Evolutionary conservation across 1,139 yeast species (phyloP), one percentile per base, ranked within the genome.

Genomic region (Magnusiomyces sp.): DNA sequence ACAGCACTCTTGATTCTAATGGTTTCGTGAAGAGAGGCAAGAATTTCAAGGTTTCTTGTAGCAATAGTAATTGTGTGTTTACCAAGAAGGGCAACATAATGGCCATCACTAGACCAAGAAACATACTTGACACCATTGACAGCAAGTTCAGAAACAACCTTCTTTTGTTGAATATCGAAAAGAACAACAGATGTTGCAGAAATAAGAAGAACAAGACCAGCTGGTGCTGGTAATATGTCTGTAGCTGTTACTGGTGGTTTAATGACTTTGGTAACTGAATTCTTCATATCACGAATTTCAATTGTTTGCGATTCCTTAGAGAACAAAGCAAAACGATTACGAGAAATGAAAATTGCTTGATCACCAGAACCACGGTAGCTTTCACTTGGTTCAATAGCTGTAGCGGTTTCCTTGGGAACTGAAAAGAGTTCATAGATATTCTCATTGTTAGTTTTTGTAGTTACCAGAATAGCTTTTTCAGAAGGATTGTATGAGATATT

Each of bases 1-100:
- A 95, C 89, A 46, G 97, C 97, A 71, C 95, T 83, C 73, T 94
- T 94, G 62, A 94, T 88, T 68, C 98, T 78, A 59, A 94, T 92
- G 4, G 98, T 92, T 71, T 94, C 99, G 65, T 90, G 97, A 79
- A 90, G 77, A 4, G 95, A 82, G 49, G 92, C 83, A 42, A 89
- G 75, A 56, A 82, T 71, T 64, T 88, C 89, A 61, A 92, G 76
- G 57, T 81, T 82, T 66, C 80, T 84, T 61, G 80, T 83, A 33
- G 88, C 95, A 61, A 92, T 81, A 9, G 95, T 85, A 59, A 94
- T 86, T 31, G 95, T 85, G 69, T 94, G 99, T 66, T 92, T 94
- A 29, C 95, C 82, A 65, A 90, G 75, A 53, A 94, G 73, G 1
- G 98, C 98, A 58, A 90, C 77, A 63, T 87, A 77, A 63, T 84